These are phyloP conservation scores for Aspergillus quadricinctus DNA, from an alignment of 2,329 filamentous ascomycete genomes.

Conservation along the genomic window DNA sequence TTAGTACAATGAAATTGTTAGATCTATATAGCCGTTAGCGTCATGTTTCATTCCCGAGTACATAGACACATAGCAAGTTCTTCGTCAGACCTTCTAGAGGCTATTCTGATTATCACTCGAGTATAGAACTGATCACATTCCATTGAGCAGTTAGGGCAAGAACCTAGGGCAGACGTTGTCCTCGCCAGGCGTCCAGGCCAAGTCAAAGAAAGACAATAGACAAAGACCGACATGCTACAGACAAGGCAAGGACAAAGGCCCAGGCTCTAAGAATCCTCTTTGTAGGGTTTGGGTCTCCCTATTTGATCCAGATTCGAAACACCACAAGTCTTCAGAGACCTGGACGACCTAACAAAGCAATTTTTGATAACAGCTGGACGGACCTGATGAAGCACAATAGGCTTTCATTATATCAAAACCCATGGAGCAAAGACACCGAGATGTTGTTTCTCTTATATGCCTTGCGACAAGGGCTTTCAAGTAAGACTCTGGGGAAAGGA, in stretches of 20 bases:
- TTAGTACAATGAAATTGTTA: background rate
- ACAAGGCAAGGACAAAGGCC: background rate
- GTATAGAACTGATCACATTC: no score
- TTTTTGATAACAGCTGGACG: background rate
- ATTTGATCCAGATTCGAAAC: background rate
- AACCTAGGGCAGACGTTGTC: background rate
- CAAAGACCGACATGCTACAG: background rate
- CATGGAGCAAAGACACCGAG: background rate
- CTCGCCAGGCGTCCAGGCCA: no score
- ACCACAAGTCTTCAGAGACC: background rate
- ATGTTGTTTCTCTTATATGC: background rate
- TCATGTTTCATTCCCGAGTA: no score
- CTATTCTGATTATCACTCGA: no score
- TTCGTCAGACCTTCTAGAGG: no score
- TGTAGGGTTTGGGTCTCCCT: background rate
- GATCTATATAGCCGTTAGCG: background rate
- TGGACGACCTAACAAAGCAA: background rate
- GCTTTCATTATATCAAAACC: background rate
- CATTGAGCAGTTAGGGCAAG: no score
- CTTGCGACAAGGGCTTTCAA: background rate
- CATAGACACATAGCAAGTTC: background rate
- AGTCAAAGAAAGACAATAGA: background rate
- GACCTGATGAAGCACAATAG: background rate
- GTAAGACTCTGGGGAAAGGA: background rate
- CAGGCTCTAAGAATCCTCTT: background rate